Evolutionary conservation across 2,329 filamentous ascomycete genomes (phyloP), one percentile per base, ranked within the genome.

Genomic region (Fusarium tjaetaba): DNA sequence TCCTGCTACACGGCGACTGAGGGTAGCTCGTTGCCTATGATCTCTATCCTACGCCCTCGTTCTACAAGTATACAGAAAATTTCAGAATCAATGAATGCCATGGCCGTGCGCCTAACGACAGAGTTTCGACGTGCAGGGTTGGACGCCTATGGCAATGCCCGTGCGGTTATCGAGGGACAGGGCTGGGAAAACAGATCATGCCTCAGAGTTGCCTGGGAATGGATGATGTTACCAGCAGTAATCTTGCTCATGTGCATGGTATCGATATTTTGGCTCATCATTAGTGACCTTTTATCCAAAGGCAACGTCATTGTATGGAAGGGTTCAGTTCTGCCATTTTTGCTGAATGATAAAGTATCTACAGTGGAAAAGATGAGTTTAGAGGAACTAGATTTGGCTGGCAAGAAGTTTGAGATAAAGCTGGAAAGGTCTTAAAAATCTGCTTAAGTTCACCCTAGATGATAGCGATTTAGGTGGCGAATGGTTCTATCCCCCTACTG

Each of bases 391-490:
- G 18, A 20, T 7, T 11, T 22, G 14, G 41, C 7, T 11, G 4
- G 39, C 5, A n/a, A 46, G 14, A 30, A 24, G 4, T 22, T n/a
- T 2, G 11, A 24, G 9, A 24, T 41, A 2, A 41, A 20, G 4
- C 11, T 41, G 5, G 18, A 22, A 28, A 36, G 13, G 2, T 28
- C 28, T 30, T 30, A 4, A 32, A 32, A 28, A 28, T 28, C 28
- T 28, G 28, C 28, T 28, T 28, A 28, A 26, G 57, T 1, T 20
- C 1, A 26, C 4, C 1, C 24, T 3, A 28, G 5, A 28, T 46
- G 3, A 22, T 22, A 1, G 2, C 0, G 4, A 46, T 2, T 48
- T 3, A 7, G 3, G 3, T 4, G 18, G 11, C 1, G 11, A 6
- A 11, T 7, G 36, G 36, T 1, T 38, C 4, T 10, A 20, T 1